These are phyloP conservation scores for Gastrodia elata DNA, from an alignment of 106 monocot species.

Conservation along the genomic window DNA sequence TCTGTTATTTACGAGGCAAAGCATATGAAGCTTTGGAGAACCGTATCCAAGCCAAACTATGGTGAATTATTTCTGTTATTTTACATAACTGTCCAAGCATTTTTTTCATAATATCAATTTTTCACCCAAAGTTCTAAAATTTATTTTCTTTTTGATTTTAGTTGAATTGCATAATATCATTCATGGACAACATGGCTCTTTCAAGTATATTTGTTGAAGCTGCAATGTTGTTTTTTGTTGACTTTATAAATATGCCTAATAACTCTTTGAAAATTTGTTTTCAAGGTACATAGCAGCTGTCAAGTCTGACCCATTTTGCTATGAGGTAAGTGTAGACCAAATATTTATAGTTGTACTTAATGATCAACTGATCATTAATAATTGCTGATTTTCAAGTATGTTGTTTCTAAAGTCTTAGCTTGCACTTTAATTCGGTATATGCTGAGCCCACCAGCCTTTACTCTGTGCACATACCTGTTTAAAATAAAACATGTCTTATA, in stretches of 20 bases:
- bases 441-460: neutral
- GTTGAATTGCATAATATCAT: neutral
- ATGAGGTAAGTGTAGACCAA: conserved; percentile 50
- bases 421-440: neutral
- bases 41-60: conserved; percentile 61
- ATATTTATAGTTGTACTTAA: neutral
- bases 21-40: conserved; percentile 91
- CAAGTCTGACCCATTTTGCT: conserved; percentile 91
- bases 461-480: neutral
- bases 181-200: neutral
- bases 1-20: conserved; percentile 96
- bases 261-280: conserved; percentile 11
- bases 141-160: neutral
- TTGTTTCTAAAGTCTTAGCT: neutral
- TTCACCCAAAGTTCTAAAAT: neutral
- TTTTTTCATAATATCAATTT: neutral
- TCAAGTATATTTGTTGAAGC: neutral
- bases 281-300: conserved; percentile 89
- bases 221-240: neutral
- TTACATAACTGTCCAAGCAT: neutral
- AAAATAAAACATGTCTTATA: neutral
- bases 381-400: neutral
- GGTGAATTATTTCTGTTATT: conserved; percentile 25
- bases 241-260: neutral
- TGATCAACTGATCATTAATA: neutral